Evolutionary conservation across 108 stramenopile genomes (phyloP).

Genomic region (Pseudonitzschia delicatissima): DNA sequence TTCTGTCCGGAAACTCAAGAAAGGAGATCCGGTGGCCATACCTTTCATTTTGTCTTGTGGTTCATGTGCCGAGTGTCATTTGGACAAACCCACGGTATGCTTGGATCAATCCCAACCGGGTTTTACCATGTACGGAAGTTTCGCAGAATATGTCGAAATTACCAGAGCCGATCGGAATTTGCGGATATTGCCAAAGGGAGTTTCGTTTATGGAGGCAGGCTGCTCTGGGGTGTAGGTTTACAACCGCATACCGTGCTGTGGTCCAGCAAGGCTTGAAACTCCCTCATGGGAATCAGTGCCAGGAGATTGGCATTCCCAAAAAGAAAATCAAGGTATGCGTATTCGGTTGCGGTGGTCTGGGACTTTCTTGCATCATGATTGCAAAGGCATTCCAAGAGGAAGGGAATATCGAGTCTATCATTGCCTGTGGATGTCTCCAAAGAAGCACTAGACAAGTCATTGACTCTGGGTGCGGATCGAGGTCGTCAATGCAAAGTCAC

Average conservation of each 20-base stretch:
- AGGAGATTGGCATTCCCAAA: conserved; percentile 6
- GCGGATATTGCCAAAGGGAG: conserved; percentile 40
- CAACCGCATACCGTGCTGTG: conserved; percentile 78
- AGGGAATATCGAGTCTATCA: conserved; percentile 30
- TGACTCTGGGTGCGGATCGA: conserved; percentile 60
- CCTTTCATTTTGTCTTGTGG: conserved; percentile 81
- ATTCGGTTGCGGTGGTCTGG: conserved; percentile 79
- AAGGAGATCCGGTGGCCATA: conserved; percentile 68
- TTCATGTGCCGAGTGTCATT: conserved; percentile 46
- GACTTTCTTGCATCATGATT: conserved; percentile 74
- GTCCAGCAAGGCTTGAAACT: conserved; percentile 58
- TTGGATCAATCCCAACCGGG: conserved; percentile 70
- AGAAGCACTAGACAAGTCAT: conserved; percentile 56
- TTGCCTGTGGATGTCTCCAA: conserved; percentile 71
- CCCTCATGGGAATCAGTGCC: not conserved
- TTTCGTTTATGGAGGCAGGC: conserved; percentile 76
- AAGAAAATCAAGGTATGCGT: conserved; percentile 28
- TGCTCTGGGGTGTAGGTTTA: conserved; percentile 80
- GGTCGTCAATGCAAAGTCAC: conserved; percentile 11
- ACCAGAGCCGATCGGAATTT: conserved; percentile 68
- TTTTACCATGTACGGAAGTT: conserved; percentile 65
- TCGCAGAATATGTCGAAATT: conserved; percentile 68
- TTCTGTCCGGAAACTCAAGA: conserved; percentile 15
- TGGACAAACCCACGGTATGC: conserved; percentile 59
- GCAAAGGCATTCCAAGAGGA: conserved; percentile 38